A percentile compares a stretch with the other conserved stretches of the same genome.
Conservation (phyloP, 208 protist species). For the Trypanosoma cruzi region DNA sequence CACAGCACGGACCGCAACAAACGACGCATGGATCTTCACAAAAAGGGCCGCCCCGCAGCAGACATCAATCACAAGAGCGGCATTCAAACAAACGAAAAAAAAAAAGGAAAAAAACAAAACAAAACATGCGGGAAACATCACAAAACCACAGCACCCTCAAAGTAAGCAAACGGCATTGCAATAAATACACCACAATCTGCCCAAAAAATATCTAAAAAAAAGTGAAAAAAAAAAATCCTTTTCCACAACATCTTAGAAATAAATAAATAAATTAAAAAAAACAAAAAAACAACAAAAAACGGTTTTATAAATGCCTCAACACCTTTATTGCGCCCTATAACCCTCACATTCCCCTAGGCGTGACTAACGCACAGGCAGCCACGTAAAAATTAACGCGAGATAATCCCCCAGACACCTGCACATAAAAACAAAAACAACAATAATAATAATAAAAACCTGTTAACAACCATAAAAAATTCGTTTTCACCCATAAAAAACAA, state of each 20-base stretch:
- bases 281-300: not conserved
- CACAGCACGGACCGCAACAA: not conserved
- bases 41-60: no score
- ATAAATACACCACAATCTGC: not conserved
- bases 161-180: not conserved
- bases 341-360: no score
- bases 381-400: no score
- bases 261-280: not conserved
- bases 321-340: not conserved
- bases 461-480: no score
- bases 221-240: not conserved
- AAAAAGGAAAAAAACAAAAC: slow-evolving; percentile 4
- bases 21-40: not conserved
- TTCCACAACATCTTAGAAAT: not conserved
- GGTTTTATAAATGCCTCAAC: not conserved
- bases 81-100: not conserved
- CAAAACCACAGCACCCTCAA: not conserved
- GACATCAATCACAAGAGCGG: slow-evolving; percentile 48
- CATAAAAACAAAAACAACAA: not conserved
- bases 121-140: slow-evolving; percentile 31
- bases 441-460: no score
- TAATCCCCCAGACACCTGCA: no score
- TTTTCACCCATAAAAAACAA: no score
- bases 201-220: no score
- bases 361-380: no score